These are phyloP conservation scores for Candida suzukii DNA, from an alignment of 805 yeast species.

Conservation along the genomic window DNA sequence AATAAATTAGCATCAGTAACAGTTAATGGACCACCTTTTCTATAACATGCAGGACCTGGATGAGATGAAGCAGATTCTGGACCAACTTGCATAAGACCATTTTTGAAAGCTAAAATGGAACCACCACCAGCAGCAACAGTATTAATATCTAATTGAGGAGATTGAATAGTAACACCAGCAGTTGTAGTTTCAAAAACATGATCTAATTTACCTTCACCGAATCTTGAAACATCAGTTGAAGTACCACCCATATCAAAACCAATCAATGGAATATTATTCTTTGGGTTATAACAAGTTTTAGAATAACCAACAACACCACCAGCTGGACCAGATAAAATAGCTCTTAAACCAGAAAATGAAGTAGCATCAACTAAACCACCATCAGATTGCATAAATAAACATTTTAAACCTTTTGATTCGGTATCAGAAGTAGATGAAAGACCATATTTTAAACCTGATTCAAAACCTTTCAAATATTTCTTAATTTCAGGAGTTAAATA, in stretches of 20 bases:
- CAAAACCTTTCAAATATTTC: conserved; percentile 54
- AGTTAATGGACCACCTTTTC: conserved; percentile 79
- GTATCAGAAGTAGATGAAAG: neutral
- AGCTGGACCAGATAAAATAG: conserved; percentile 93
- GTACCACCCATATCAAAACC: conserved; percentile 94
- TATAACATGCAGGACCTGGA: conserved; percentile 85
- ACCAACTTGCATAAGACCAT: conserved; percentile 74
- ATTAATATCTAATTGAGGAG: conserved; percentile 77
- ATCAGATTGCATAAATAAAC: conserved; percentile 93
- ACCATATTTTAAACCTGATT: conserved; percentile 44
- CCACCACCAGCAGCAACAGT: conserved; percentile 89
- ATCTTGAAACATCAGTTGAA: conserved; percentile 78
- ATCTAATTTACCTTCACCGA: conserved; percentile 58
- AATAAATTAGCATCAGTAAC: conserved; percentile 80
- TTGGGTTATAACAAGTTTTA: conserved; percentile 60
- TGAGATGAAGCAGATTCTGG: conserved; percentile 85
- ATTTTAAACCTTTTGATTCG: conserved; percentile 37
- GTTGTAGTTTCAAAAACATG: conserved; percentile 80
- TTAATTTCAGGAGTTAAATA: conserved; percentile 75
- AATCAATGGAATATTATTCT: conserved; percentile 53
- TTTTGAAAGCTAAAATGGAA: conserved; percentile 56
- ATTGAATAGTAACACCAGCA: conserved; percentile 77
- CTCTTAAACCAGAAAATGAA: conserved; percentile 78
- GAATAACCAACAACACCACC: conserved; percentile 97
- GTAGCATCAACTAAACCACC: conserved; percentile 89